Evolutionary conservation across 2,329 filamentous ascomycete genomes (phyloP).

Genomic region (Ceratocystis harringtonii): DNA sequence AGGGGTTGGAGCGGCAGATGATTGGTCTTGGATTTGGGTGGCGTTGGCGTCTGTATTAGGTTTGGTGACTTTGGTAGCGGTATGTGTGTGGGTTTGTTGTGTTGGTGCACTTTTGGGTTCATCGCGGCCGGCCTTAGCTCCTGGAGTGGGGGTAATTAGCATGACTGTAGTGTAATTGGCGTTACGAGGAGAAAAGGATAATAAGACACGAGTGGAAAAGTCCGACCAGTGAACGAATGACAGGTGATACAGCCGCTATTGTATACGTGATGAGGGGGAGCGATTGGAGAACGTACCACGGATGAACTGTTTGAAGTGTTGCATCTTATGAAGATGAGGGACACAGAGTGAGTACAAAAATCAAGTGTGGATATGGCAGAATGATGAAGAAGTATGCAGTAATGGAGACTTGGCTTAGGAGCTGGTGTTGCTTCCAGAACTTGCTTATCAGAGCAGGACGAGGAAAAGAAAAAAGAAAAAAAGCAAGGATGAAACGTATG

Average conservation of each 20-base stretch:
- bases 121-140: constrained; percentile 14
- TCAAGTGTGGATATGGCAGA: not conserved
- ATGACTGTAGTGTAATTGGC: not conserved
- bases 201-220: not conserved
- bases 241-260: not conserved
- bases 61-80: constrained; percentile 1
- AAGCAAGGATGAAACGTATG: not conserved
- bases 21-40: not conserved
- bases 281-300: constrained; percentile 13
- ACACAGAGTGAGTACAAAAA: not conserved
- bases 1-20: not conserved
- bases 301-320: constrained; percentile 16
- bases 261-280: not conserved
- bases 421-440: not conserved
- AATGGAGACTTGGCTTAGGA: not conserved
- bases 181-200: not conserved
- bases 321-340: constrained; percentile 5
- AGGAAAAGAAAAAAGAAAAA: not conserved
- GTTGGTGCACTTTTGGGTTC: constrained; percentile 5
- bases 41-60: not conserved
- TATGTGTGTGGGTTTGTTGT: not conserved
- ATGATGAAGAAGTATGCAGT: not conserved
- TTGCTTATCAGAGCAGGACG: not conserved
- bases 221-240: not conserved
- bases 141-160: not conserved